Conservation (phyloP, 208 protist species). For the Trypanosoma brucei region DNA sequence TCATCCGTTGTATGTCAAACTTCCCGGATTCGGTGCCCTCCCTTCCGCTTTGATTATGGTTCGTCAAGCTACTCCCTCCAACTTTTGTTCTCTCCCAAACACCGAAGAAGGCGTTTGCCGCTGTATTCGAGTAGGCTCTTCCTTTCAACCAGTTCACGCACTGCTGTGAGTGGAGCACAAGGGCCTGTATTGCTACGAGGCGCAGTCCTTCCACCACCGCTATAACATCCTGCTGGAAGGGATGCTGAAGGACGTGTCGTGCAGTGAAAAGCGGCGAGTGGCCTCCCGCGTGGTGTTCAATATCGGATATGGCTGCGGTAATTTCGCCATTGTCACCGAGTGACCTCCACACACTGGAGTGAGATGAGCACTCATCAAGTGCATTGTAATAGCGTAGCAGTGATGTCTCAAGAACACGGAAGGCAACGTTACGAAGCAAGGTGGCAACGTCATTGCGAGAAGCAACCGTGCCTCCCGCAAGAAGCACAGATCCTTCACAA, state of each 20-base stretch:
- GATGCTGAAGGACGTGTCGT: conserved; percentile 42
- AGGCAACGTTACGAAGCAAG: conserved; percentile 60
- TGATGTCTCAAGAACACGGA: conserved; percentile 71
- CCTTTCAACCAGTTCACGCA: conserved; percentile 12
- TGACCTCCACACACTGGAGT: background rate
- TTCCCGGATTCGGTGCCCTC: conserved; percentile 6
- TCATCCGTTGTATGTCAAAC: background rate
- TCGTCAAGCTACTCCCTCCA: background rate
- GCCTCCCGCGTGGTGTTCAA: conserved; percentile 20
- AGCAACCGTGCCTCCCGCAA: conserved; percentile 32
- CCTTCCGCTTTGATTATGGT: background rate
- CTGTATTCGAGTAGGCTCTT: conserved; percentile 1
- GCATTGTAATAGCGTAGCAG: conserved; percentile 54
- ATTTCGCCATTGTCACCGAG: conserved; percentile 5
- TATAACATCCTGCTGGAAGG: conserved; percentile 33
- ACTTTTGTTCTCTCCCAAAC: conserved; percentile 27
- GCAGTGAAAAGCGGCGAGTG: conserved; percentile 40
- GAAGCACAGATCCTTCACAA: conserved; percentile 60
- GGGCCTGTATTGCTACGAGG: conserved; percentile 45
- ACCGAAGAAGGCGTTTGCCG: conserved; percentile 38
- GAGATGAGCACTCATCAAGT: conserved; percentile 8
- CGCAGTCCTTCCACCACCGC: conserved; percentile 65
- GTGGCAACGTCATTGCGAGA: conserved; percentile 16
- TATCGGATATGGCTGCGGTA: conserved; percentile 2
- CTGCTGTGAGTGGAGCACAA: conserved; percentile 29